phyloP scores from a whole-genome alignment of 352 stramenopile species.

The Globisporangium splendens region DNA sequence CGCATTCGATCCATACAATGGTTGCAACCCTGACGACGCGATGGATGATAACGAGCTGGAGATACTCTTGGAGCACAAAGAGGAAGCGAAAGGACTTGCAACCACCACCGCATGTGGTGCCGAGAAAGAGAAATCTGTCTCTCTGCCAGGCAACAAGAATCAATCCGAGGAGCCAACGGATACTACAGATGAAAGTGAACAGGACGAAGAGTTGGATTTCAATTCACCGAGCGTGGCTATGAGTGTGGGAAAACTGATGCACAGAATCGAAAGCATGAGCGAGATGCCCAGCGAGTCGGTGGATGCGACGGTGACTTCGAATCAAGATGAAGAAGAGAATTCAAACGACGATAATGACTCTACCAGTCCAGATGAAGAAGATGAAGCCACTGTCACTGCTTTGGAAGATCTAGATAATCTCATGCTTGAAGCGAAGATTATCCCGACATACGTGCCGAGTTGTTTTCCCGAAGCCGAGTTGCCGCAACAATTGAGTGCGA shows the following conservation, averaged over 20 bases:
- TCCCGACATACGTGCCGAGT: slow-evolving; percentile 13
- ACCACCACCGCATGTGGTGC: background rate
- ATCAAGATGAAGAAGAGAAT: slow-evolving; percentile 18
- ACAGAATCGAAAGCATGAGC: slow-evolving; percentile 16
- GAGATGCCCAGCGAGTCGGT: background rate
- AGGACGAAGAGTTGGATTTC: slow-evolving; percentile 15
- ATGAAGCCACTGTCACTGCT: slow-evolving; percentile 1
- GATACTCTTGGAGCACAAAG: slow-evolving; percentile 13
- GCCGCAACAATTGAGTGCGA: slow-evolving; percentile 66
- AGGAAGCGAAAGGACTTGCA: background rate
- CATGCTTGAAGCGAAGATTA: slow-evolving; percentile 12
- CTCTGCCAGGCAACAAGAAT: background rate
- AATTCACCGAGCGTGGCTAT: slow-evolving; percentile 10
- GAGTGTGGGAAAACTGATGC: slow-evolving; percentile 19
- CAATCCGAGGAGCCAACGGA: background rate
- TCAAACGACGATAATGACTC: slow-evolving; percentile 6
- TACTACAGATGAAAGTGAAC: background rate
- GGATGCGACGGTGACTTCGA: slow-evolving; percentile 8
- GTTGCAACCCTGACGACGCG: slow-evolving; percentile 9
- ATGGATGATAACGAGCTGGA: slow-evolving; percentile 24
- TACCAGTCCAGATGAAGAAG: background rate
- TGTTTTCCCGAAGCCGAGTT: slow-evolving; percentile 34
- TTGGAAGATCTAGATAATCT: slow-evolving; percentile 8
- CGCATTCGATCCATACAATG: slow-evolving; percentile 16
- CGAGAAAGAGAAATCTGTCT: background rate